Evolutionary conservation across 768 basidiomycete genomes (phyloP), one percentile per base, ranked within the genome.

Genomic region (Pisolithus orientalis): DNA sequence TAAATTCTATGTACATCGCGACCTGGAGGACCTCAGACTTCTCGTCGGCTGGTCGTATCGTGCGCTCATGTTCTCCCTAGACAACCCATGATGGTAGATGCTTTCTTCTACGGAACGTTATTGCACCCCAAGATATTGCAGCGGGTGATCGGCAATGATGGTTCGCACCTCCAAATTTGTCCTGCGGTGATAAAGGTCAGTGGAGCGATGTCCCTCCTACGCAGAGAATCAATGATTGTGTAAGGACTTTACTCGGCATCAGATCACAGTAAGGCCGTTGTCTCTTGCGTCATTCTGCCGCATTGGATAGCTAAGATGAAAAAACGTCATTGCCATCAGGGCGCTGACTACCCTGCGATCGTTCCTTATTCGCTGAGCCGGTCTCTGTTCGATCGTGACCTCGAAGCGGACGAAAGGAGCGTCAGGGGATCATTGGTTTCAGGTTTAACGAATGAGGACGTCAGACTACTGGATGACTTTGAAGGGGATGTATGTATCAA

Each of bases 81-180:
- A 25, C 7, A 8, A 48, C 40, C 37, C 37, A 16, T 50, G 16
- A 72, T 73, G 70, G 43, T 65, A 55, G 69, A 72, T 25, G 84
- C 84, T 16, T 94, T 94, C 68, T 88, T 92, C 72, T 93, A 94
- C 67, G 94, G 94, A 11, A 95, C 90, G 0, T 72, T 97, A 21
- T 83, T 94, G 76, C 90, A 94, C 60, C 92, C 93, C 6, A 80
- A 79, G 47, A 87, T 97, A 61, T 72, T 96, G 38, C 79, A 74
- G 52, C 73, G 84, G 17, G 92, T 96, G 6, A 82, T 96, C 42
- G 75, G 75, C 6, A 83, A 88, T 59, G 72, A 82, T 43, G 88
- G 85, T 7, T 59, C 70, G 7, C 72, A 83, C 55, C 74, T 95
- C 2, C 63, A 79, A 49, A 78, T 89, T 43, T 82, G 83, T 55